phyloP scores from a whole-genome alignment of 176 grass and related monocot species.

The Carex kokanica region DNA sequence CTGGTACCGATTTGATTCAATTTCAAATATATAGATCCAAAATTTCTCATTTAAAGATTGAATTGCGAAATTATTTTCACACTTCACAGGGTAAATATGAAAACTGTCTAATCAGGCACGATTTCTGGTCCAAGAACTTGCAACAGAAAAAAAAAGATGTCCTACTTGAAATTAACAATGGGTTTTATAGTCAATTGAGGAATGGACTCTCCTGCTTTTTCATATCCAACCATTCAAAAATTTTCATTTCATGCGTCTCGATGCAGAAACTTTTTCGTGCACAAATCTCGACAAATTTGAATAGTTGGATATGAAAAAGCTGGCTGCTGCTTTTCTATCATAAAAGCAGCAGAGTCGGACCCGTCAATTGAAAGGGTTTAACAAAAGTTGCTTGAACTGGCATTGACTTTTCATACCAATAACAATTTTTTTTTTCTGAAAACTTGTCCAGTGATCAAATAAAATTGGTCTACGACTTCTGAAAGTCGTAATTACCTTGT shows the following conservation, averaged over 20 bases:
- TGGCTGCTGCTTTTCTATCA: too few relatives aligned
- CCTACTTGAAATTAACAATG: too few relatives aligned
- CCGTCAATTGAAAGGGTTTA: neutral
- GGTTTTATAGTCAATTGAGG: neutral
- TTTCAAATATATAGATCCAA: neutral
- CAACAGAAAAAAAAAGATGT: neutral
- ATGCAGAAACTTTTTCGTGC: too few relatives aligned
- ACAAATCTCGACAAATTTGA: too few relatives aligned
- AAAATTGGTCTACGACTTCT: neutral
- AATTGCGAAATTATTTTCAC: too few relatives aligned
- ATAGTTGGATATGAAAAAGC: too few relatives aligned
- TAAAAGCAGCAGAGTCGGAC: too few relatives aligned
- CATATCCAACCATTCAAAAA: too few relatives aligned
- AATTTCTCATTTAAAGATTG: neutral
- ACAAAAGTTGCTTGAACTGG: neutral
- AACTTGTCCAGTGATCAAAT: neutral
- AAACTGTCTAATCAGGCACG: neutral
- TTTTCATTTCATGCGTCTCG: too few relatives aligned
- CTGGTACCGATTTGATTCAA: too few relatives aligned
- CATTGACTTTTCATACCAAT: neutral
- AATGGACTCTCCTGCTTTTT: too few relatives aligned
- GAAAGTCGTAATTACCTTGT: neutral
- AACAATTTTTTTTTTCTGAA: too few relatives aligned
- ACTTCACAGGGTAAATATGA: neutral
- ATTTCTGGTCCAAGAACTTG: neutral